These are phyloP conservation scores for Penicillium sp. DNA, from an alignment of 2,329 filamentous ascomycete genomes.

Conservation along the genomic window DNA sequence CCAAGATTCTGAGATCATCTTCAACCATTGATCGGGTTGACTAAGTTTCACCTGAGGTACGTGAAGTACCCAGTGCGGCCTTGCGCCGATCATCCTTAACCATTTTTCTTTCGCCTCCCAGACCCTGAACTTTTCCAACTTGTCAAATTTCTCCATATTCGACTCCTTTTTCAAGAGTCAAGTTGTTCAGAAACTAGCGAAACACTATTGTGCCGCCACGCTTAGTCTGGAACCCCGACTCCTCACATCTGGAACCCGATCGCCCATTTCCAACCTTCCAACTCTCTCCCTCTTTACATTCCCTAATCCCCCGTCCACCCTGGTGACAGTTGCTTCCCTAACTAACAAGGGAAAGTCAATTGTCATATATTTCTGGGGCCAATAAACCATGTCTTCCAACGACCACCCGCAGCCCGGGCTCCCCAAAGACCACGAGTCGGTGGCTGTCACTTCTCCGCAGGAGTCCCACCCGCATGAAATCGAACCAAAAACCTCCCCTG, in stretches of 20 bases:
- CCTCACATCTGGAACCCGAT: slow-evolving; percentile 22
- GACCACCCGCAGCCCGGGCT: slow-evolving; percentile 22
- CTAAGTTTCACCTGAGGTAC: background rate
- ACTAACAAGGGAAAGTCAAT: slow-evolving; percentile 12
- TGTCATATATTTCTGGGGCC: slow-evolving; percentile 14
- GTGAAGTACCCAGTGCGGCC: background rate
- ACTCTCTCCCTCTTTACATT: slow-evolving; percentile 1
- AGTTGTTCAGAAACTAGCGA: background rate
- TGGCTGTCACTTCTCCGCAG: slow-evolving; percentile 21
- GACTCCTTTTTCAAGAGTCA: background rate
- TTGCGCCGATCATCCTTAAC: slow-evolving; percentile 3
- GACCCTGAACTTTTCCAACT: background rate
- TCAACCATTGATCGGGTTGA: too few relatives aligned
- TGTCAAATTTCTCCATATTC: background rate
- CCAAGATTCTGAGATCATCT: too few relatives aligned
- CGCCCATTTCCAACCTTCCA: slow-evolving; percentile 9
- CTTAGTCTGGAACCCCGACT: slow-evolving; percentile 13
- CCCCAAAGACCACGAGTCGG: slow-evolving; percentile 17
- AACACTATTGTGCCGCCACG: slow-evolving; percentile 10
- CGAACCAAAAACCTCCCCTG: slow-evolving; percentile 12
- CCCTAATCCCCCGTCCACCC: background rate
- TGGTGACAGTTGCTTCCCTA: slow-evolving; percentile 2
- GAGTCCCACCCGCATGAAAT: slow-evolving; percentile 14
- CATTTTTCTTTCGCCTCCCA: background rate
- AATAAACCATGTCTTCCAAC: slow-evolving; percentile 23